A percentile compares a stretch with the other conserved stretches of the same genome.
Conservation (phyloP, 2,329 filamentous ascomycete genomes). For the Fusarium sp. region DNA sequence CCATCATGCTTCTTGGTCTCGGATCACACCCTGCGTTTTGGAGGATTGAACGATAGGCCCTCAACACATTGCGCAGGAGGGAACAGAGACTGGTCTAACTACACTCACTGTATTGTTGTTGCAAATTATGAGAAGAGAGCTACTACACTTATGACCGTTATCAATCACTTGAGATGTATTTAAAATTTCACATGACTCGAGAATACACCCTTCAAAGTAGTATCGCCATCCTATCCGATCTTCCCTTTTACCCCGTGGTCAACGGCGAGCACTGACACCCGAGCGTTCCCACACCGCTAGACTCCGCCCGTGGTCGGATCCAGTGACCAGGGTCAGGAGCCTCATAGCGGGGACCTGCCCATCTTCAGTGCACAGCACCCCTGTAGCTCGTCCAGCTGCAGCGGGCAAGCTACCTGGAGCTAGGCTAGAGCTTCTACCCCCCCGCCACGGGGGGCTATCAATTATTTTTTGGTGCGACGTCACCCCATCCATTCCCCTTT, state of each 20-base stretch:
- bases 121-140: not conserved
- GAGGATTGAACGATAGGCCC: not conserved
- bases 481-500: constrained; percentile 24
- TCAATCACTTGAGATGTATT: not conserved
- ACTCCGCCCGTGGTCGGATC: constrained; percentile 18
- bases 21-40: not conserved
- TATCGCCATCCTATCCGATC: not conserved
- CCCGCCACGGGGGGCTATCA: constrained; percentile 17
- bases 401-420: constrained; percentile 22
- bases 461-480: constrained; percentile 27
- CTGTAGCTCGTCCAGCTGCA: constrained; percentile 26
- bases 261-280: not conserved
- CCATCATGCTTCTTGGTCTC: not conserved
- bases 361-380: constrained; percentile 1
- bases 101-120: not conserved
- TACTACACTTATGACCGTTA: not conserved
- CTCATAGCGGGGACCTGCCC: not conserved
- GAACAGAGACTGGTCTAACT: not conserved
- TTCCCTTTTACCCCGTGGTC: not conserved
- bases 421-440: constrained; percentile 22
- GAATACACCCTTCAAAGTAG: not conserved
- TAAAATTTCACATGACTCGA: not conserved
- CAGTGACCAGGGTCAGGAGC: constrained; percentile 21
- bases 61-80: not conserved
- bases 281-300: not conserved